phyloP scores from a whole-genome alignment of 805 yeast genomes.

The Yarrowia alimentaria region DNA sequence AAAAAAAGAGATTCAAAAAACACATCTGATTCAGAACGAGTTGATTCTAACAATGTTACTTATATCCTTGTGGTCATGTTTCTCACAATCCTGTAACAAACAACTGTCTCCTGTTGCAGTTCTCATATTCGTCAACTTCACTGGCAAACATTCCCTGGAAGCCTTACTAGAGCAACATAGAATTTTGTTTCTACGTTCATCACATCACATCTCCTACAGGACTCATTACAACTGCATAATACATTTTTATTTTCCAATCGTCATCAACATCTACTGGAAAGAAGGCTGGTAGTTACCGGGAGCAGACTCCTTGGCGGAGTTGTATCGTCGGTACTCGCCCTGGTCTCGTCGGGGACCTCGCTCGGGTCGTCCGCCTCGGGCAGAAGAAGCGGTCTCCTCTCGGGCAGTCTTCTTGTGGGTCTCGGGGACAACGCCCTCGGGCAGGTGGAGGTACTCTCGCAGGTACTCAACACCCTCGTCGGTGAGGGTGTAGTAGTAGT shows the following conservation, averaged over 20 bases:
- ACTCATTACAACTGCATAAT: slow-evolving; percentile 12
- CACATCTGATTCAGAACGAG: too few species aligned
- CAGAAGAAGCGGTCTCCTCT: slow-evolving; percentile 55
- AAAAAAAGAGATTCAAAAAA: too few species aligned
- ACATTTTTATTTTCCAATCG: slow-evolving; percentile 22
- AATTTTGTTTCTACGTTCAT: too few species aligned
- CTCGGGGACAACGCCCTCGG: slow-evolving; percentile 97
- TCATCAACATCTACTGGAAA: slow-evolving; percentile 38
- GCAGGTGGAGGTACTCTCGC: slow-evolving; percentile 97
- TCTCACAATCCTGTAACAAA: too few species aligned
- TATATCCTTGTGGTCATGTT: too few species aligned
- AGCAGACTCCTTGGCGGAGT: slow-evolving; percentile 46
- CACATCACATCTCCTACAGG: too few species aligned
- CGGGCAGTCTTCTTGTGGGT: slow-evolving; percentile 95
- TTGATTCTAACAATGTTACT: too few species aligned
- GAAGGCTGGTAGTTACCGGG: slow-evolving; percentile 41
- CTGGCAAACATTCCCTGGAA: too few species aligned
- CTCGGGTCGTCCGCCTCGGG: slow-evolving; percentile 36
- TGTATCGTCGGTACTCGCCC: slow-evolving; percentile 64
- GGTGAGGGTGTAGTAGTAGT: slow-evolving; percentile 99
- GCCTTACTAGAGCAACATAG: too few species aligned
- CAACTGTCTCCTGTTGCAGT: too few species aligned
- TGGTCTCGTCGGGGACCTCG: slow-evolving; percentile 60
- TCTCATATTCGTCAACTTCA: too few species aligned
- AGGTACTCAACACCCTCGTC: slow-evolving; percentile 99